Percentiles rank a stretch among this genome's conserved stretches.
phyloP scores from a whole-genome alignment of 768 basidiomycete genomes.

The Trametes elegans region DNA sequence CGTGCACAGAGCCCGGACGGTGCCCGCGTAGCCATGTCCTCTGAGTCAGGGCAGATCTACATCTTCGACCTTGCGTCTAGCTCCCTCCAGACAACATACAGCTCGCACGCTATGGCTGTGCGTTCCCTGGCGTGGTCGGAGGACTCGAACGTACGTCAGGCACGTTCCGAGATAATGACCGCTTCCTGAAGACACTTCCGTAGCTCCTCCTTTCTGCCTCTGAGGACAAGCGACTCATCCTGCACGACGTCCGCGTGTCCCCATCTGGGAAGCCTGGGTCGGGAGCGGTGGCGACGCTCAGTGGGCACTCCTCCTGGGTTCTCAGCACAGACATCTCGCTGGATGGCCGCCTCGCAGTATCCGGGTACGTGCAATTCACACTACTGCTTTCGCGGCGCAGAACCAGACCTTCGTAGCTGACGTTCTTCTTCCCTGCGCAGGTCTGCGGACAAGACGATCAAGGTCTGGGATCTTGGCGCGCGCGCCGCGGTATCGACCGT shows the following conservation, averaged over 20 bases:
- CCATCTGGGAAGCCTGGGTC: constrained; percentile 56
- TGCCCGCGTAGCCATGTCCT: constrained; percentile 72
- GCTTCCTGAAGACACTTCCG: background rate
- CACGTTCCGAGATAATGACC: background rate
- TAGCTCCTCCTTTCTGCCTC: constrained; percentile 88
- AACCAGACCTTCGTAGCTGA: background rate
- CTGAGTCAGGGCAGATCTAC: constrained; percentile 86
- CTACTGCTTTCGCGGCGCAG: background rate
- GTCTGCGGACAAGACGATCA: constrained; percentile 82
- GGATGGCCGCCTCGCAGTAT: constrained; percentile 74
- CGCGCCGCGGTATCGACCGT: constrained; percentile 74
- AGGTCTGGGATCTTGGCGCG: constrained; percentile 82
- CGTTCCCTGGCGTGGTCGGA: constrained; percentile 87
- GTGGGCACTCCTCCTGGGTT: constrained; percentile 91
- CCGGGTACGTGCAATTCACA: constrained; percentile 55
- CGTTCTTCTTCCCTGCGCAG: constrained; percentile 34
- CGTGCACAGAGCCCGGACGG: constrained; percentile 81
- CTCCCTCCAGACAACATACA: constrained; percentile 66
- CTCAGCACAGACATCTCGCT: constrained; percentile 80
- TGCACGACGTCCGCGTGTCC: constrained; percentile 85
- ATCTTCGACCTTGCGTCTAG: constrained; percentile 77
- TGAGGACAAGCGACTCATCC: constrained; percentile 87
- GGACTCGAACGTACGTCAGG: constrained; percentile 71
- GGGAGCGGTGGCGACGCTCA: constrained; percentile 80
- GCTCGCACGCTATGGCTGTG: constrained; percentile 88